A percentile compares a stretch with the other conserved stretches of the same genome.
Conservation (phyloP, 805 yeast species). For the Yamadazyma olivae region DNA sequence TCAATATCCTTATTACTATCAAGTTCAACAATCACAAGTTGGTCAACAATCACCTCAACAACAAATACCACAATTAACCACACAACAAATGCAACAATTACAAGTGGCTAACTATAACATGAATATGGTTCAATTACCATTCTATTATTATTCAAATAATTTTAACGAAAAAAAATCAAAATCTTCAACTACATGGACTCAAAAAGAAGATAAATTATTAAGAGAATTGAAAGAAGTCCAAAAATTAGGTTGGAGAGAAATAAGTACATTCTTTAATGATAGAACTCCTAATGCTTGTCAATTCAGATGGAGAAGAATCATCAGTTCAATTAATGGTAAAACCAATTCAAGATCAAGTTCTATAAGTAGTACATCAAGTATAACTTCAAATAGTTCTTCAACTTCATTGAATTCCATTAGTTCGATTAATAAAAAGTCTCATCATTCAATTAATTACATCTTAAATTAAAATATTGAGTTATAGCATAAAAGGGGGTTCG, state of each 20-base stretch:
- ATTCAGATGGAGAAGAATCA: constrained; percentile 78
- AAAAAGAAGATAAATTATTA: constrained; percentile 67
- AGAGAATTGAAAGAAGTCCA: constrained; percentile 78
- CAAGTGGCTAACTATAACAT: background rate
- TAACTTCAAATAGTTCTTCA: constrained; percentile 2
- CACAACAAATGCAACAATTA: background rate
- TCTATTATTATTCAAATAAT: constrained; percentile 10
- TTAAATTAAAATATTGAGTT: constrained; percentile 15
- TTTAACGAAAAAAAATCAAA: constrained; percentile 23
- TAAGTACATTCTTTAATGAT: constrained; percentile 71
- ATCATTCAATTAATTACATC: constrained; percentile 27
- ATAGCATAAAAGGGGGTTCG: background rate
- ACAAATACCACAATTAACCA: background rate
- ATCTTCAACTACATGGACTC: constrained; percentile 62
- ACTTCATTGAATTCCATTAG: constrained; percentile 2
- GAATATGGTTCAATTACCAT: constrained; percentile 6
- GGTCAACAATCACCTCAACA: background rate
- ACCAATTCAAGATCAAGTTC: constrained; percentile 5
- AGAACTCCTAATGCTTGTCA: constrained; percentile 89
- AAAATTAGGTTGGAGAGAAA: constrained; percentile 87
- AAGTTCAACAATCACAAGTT: background rate
- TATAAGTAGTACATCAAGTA: constrained; percentile 1
- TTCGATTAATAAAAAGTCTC: constrained; percentile 17
- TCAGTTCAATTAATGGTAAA: constrained; percentile 14
- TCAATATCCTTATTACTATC: constrained; percentile 9